phyloP scores from a whole-genome alignment of 805 yeast genomes.

The Cyberlindnera subsufficiens region DNA sequence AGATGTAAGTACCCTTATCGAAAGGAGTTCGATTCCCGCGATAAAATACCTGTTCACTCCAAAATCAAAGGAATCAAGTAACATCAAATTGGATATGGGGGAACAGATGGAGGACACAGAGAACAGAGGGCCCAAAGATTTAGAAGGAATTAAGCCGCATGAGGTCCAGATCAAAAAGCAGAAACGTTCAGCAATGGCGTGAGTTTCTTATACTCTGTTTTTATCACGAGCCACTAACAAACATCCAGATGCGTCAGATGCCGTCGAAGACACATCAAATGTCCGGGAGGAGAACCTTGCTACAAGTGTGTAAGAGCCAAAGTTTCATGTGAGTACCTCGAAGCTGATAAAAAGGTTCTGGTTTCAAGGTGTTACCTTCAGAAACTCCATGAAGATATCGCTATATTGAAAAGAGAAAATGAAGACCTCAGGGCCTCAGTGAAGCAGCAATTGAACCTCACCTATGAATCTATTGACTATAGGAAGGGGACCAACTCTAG shows the following conservation, averaged over 20 bases:
- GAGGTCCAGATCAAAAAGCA: slow-evolving; percentile 15
- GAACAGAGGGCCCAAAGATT: slow-evolving; percentile 1
- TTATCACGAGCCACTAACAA: not conserved
- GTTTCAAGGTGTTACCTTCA: slow-evolving; percentile 66
- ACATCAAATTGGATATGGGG: not conserved
- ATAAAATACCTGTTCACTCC: not conserved
- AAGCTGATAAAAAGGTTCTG: slow-evolving; percentile 66
- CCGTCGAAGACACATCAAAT: slow-evolving; percentile 64
- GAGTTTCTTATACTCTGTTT: slow-evolving; percentile 2
- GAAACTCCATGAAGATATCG: slow-evolving; percentile 62
- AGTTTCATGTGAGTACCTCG: slow-evolving; percentile 62
- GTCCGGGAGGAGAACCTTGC: slow-evolving; percentile 78
- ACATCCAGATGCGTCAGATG: slow-evolving; percentile 48
- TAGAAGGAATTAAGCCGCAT: slow-evolving; percentile 4
- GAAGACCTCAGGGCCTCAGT: slow-evolving; percentile 40
- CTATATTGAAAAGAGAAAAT: slow-evolving; percentile 60
- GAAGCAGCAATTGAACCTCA: slow-evolving; percentile 8
- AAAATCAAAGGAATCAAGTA: not conserved
- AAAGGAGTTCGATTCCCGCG: slow-evolving; percentile 8
- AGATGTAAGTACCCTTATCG: not conserved
- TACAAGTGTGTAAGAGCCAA: slow-evolving; percentile 50
- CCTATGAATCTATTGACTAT: not conserved
- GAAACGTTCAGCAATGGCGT: slow-evolving; percentile 21
- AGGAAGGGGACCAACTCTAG: not conserved
- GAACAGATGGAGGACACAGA: not conserved